These are phyloP conservation scores for Athelia sp. DNA, from an alignment of 1,284 basidiomycete species.

Conservation along the genomic window DNA sequence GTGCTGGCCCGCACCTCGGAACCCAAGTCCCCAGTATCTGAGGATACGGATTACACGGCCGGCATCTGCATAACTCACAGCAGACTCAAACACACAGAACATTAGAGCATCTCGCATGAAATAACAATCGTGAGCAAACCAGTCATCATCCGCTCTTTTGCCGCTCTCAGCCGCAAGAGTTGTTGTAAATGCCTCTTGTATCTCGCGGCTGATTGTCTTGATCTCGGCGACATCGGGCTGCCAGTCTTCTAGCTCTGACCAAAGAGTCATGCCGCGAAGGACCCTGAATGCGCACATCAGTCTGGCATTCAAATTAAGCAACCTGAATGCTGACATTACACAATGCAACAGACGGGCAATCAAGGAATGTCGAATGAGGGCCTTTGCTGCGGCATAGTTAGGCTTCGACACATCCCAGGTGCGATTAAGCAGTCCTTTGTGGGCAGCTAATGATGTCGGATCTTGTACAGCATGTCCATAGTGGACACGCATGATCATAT, in stretches of 20 bases:
- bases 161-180: slow-evolving; percentile 11
- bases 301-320: background rate
- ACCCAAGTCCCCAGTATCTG: slow-evolving; percentile 19
- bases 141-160: slow-evolving; percentile 14
- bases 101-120: slow-evolving; percentile 22
- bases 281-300: slow-evolving; percentile 3
- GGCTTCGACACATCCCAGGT: slow-evolving; percentile 21
- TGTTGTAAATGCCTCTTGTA: slow-evolving; percentile 4
- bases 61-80: slow-evolving; percentile 20
- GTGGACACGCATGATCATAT: slow-evolving; percentile 16
- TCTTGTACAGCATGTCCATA: slow-evolving; percentile 14
- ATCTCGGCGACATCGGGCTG: slow-evolving; percentile 12
- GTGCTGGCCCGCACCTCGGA: slow-evolving; percentile 20
- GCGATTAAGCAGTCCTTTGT: slow-evolving; percentile 17
- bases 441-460: slow-evolving; percentile 16
- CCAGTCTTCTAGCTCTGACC: slow-evolving; percentile 14
- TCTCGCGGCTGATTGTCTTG: background rate
- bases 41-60: slow-evolving; percentile 19
- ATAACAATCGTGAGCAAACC: slow-evolving; percentile 15
- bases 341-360: slow-evolving; percentile 16
- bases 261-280: slow-evolving; percentile 4
- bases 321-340: slow-evolving; percentile 15
- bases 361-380: slow-evolving; percentile 20
- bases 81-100: slow-evolving; percentile 22
- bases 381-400: slow-evolving; percentile 20